A percentile compares a stretch with the other conserved stretches of the same genome.
Evolutionary conservation across 352 stramenopile genomes (phyloP).

Genomic region (Globisporangium irregulare): DNA sequence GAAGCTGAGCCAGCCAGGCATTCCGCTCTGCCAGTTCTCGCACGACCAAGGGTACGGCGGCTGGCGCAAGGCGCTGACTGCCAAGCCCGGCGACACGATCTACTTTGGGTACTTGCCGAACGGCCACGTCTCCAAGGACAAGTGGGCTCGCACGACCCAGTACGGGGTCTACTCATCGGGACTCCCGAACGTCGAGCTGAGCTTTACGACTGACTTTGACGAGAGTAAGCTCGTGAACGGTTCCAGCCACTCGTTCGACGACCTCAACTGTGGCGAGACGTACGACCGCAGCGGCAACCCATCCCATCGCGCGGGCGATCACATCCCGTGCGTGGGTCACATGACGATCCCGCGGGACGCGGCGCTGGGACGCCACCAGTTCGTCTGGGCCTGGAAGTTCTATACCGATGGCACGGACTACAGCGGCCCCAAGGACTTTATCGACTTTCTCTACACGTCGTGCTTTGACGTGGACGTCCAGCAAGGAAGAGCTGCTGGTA

Average conservation of each 20-base stretch:
- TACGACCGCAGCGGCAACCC: slow-evolving; percentile 5
- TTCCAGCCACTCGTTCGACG: slow-evolving; percentile 24
- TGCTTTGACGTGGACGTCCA: slow-evolving; percentile 17
- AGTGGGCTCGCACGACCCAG: slow-evolving; percentile 16
- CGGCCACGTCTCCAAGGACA: slow-evolving; percentile 43
- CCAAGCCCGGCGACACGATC: slow-evolving; percentile 16
- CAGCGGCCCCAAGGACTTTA: slow-evolving; percentile 2
- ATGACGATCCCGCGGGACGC: slow-evolving; percentile 28
- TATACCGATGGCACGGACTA: slow-evolving; percentile 12
- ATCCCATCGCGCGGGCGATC: slow-evolving; percentile 24
- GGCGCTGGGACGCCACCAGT: slow-evolving; percentile 23
- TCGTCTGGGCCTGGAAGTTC: slow-evolving; percentile 41
- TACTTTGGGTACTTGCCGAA: slow-evolving; percentile 63
- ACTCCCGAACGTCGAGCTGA: slow-evolving; percentile 20
- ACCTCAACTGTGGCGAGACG: slow-evolving; percentile 32
- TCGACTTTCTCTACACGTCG: slow-evolving; percentile 15
- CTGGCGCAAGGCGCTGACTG: slow-evolving; percentile 9
- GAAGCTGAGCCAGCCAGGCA: not conserved
- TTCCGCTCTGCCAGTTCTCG: slow-evolving; percentile 12
- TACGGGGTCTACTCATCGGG: slow-evolving; percentile 40
- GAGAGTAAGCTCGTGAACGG: slow-evolving; percentile 23
- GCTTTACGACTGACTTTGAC: slow-evolving; percentile 29
- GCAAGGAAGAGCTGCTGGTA: not conserved
- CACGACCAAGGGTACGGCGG: not conserved
- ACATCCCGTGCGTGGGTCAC: slow-evolving; percentile 29